Conservation (phyloP, 2,329 filamentous ascomycete species). For the Claviceps fusiformis region DNA sequence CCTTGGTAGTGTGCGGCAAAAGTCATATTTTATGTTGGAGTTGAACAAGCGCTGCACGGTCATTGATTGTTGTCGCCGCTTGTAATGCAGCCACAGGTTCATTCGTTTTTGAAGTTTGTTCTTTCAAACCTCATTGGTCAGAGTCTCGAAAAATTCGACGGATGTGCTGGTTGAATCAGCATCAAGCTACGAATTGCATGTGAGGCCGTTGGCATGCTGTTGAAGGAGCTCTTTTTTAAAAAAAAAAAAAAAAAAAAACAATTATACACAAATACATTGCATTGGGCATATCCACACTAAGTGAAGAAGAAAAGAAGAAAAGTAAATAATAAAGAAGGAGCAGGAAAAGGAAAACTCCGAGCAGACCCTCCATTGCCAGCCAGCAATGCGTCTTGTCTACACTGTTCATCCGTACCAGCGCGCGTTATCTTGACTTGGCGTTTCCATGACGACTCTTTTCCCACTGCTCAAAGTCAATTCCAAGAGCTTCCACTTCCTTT, state of each 20-base stretch:
- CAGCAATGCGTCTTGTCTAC: not conserved
- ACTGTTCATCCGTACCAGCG: not conserved
- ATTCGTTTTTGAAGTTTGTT: no score
- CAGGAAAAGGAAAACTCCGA: not conserved
- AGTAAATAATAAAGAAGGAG: not conserved
- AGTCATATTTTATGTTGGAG: not conserved
- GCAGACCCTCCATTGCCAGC: not conserved
- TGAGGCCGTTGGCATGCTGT: not conserved
- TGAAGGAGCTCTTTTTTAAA: not conserved
- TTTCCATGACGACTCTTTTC: slow-evolving; percentile 33
- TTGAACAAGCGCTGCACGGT: not conserved
- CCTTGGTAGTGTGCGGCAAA: not conserved
- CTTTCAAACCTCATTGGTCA: no score
- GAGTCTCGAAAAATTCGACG: not conserved
- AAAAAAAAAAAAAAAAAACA: no score
- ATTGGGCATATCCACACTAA: not conserved
- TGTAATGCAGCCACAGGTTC: no score
- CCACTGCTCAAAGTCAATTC: slow-evolving; percentile 43
- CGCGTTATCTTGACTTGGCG: slow-evolving; percentile 19
- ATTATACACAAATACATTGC: not conserved
- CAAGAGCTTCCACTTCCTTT: slow-evolving; percentile 53
- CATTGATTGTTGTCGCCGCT: not conserved
- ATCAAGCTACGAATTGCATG: not conserved
- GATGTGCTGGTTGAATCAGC: not conserved
- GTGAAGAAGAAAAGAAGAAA: not conserved